Conservation (phyloP, 345 rosid genomes). For the Linum usitatissimum region DNA sequence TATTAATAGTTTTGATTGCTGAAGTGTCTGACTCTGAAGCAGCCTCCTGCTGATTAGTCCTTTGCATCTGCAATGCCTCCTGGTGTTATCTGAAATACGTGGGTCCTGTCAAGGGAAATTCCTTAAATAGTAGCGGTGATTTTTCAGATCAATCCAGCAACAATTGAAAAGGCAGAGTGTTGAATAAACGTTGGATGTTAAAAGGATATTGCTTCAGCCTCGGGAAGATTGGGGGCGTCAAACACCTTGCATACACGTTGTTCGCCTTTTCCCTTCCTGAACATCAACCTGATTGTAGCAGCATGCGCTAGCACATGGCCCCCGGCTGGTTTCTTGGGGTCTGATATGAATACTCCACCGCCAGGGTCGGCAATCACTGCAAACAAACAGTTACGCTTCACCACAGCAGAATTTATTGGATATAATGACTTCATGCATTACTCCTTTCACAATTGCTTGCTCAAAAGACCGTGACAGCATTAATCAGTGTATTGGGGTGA, state of each 20-base stretch:
- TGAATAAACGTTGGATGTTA: not conserved
- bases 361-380: conserved; percentile 85
- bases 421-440: not conserved
- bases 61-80: conserved; percentile 85
- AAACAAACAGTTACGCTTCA: conserved; percentile 3
- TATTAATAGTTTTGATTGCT: not conserved
- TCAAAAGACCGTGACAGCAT: too few relatives aligned
- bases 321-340: conserved; percentile 83
- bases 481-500: too few relatives aligned
- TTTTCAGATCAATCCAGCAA: conserved; percentile 2
- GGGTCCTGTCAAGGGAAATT: conserved; percentile 35
- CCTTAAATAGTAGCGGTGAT: too few relatives aligned
- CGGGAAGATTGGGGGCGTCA: conserved; percentile 87
- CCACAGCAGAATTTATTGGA: too few relatives aligned
- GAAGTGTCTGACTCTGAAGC: not conserved
- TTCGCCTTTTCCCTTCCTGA: conserved; percentile 95
- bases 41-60: conserved; percentile 32
- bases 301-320: conserved; percentile 89
- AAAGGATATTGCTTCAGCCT: conserved; percentile 96
- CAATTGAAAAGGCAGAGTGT: not conserved
- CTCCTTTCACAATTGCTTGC: not conserved
- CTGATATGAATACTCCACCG: conserved; percentile 79
- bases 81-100: conserved; percentile 69
- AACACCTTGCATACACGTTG: conserved; percentile 80
- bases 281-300: conserved; percentile 72